phyloP scores from a whole-genome alignment of 2,329 filamentous ascomycete species.

The Colletotrichum tabaci region DNA sequence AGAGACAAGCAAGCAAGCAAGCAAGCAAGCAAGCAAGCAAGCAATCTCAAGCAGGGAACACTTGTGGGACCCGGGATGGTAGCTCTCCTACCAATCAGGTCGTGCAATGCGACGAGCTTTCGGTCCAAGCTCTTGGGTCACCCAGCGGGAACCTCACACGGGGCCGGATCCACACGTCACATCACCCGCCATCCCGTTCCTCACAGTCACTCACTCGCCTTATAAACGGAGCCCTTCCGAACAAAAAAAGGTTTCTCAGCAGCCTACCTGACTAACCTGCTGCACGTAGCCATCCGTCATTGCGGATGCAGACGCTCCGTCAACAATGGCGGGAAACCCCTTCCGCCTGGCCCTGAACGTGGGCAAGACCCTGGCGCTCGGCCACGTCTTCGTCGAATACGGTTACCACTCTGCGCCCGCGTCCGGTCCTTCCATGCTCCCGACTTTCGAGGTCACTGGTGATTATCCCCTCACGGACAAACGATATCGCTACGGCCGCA shows the following conservation, averaged over 20 bases:
- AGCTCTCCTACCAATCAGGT: slow-evolving; percentile 36
- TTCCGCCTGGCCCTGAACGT: slow-evolving; percentile 61
- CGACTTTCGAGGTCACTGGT: slow-evolving; percentile 79
- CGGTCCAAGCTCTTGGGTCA: slow-evolving; percentile 32
- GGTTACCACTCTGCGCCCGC: slow-evolving; percentile 72
- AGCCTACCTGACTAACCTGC: not conserved
- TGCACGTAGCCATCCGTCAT: not conserved
- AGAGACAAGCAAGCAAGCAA: not conserved
- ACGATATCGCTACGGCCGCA: slow-evolving; percentile 77
- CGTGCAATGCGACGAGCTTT: slow-evolving; percentile 33
- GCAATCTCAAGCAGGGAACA: not conserved
- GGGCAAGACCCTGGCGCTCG: slow-evolving; percentile 62
- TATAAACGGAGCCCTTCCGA: not conserved
- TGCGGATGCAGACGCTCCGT: not conserved
- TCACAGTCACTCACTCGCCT: slow-evolving; percentile 5
- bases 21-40: not conserved
- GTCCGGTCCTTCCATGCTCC: slow-evolving; percentile 88
- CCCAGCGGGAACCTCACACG: slow-evolving; percentile 9
- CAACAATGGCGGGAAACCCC: slow-evolving; percentile 21
- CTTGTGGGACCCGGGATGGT: not conserved
- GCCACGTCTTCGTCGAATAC: slow-evolving; percentile 72
- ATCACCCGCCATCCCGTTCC: not conserved
- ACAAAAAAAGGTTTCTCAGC: not conserved
- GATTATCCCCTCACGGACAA: slow-evolving; percentile 80
- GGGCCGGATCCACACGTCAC: slow-evolving; percentile 9